A percentile compares a stretch with the other conserved stretches of the same genome.
Evolutionary conservation across 2,329 filamentous ascomycete species (phyloP).

Genomic region (Microcyclospora tardicrescens): DNA sequence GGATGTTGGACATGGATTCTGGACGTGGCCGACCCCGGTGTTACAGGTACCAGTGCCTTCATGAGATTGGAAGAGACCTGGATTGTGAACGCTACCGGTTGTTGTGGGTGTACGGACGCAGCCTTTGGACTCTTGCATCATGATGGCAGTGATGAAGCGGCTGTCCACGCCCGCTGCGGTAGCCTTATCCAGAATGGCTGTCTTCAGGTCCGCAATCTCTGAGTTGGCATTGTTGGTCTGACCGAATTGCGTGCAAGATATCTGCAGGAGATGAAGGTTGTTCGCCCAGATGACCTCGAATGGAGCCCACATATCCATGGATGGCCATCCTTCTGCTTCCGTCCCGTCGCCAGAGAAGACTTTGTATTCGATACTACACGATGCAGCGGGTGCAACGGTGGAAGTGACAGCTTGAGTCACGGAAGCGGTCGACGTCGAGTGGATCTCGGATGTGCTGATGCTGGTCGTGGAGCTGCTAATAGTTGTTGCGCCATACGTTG

Average conservation of each 20-base stretch:
- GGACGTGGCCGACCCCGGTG: constrained; percentile 6
- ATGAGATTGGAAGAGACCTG: constrained; percentile 33
- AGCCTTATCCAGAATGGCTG: constrained; percentile 21
- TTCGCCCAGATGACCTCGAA: constrained; percentile 14
- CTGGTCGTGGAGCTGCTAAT: too few relatives aligned
- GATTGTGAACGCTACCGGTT: constrained; percentile 26
- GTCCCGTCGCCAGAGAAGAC: constrained; percentile 5
- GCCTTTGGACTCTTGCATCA: constrained; percentile 32
- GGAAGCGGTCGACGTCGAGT: too few relatives aligned
- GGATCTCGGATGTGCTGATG: too few relatives aligned
- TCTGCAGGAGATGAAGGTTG: constrained; percentile 20
- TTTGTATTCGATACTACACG: constrained; percentile 4
- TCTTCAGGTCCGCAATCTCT: constrained; percentile 25
- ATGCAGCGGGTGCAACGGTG: too few relatives aligned
- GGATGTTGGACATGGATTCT: constrained; percentile 24
- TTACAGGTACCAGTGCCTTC: constrained; percentile 25
- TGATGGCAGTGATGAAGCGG: constrained; percentile 28
- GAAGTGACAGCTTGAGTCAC: too few relatives aligned
- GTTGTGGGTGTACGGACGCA: constrained; percentile 31
- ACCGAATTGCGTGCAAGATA: constrained; percentile 22
- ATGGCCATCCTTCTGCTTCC: constrained; percentile 5
- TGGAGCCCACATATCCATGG: constrained; percentile 3
- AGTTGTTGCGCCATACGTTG: too few relatives aligned
- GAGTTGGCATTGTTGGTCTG: constrained; percentile 22
- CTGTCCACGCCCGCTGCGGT: constrained; percentile 20